Percentiles rank a stretch among this genome's conserved stretches.
Evolutionary conservation across 345 rosid species (phyloP).

Genomic region (Ceriops zippeliana): DNA sequence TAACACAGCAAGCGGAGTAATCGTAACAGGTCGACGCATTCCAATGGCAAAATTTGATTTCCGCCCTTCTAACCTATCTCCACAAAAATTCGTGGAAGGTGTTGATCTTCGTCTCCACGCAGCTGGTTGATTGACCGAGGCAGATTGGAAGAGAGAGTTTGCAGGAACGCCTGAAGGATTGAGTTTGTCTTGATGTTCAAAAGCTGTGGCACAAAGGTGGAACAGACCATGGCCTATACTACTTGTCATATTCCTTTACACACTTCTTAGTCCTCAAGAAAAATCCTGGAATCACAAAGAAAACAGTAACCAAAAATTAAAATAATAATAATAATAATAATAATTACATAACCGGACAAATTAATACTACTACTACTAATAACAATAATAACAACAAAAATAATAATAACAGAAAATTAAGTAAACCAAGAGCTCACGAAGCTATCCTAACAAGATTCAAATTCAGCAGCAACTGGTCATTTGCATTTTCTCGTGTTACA

Average conservation of each 20-base stretch:
- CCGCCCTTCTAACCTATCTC: constrained; percentile 37
- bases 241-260: constrained; percentile 60
- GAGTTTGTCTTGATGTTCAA: constrained; percentile 59
- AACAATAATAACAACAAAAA: no score
- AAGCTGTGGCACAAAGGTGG: constrained; percentile 46
- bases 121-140: constrained; percentile 31
- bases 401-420: no score
- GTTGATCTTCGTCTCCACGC: constrained; percentile 32
- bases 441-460: constrained; percentile 5
- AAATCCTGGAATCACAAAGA: constrained; percentile 29
- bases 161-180: constrained; percentile 45
- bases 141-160: constrained; percentile 41
- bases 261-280: constrained; percentile 38
- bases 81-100: constrained; percentile 41
- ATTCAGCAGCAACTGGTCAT: no score
- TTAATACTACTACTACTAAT: neutral
- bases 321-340: neutral
- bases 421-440: neutral
- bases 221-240: constrained; percentile 51
- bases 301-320: constrained; percentile 5
- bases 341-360: neutral
- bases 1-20: constrained; percentile 62
- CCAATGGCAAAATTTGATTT: constrained; percentile 33
- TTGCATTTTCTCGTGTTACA: neutral
- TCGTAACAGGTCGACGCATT: constrained; percentile 29